These are phyloP conservation scores for Solanum sejunctum DNA, from an alignment of 257 asterid genomes.

Conservation along the genomic window DNA sequence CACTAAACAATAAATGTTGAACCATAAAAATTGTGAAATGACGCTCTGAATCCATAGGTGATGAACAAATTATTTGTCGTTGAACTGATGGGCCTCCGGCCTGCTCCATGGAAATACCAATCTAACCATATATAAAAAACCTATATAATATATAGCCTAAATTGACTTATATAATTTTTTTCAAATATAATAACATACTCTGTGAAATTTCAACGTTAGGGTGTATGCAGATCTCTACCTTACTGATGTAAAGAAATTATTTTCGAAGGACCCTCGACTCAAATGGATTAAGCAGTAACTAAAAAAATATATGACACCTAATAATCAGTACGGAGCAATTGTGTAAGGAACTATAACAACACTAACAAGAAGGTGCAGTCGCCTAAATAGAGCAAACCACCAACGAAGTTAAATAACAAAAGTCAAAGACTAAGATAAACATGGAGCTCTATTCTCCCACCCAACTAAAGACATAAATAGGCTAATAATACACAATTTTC, in stretches of 20 bases:
- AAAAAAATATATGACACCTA: too few species aligned
- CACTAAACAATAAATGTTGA: too few species aligned
- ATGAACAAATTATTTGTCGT: background rate
- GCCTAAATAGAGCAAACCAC: background rate
- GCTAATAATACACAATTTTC: background rate
- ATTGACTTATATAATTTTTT: too few species aligned
- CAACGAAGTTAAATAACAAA: background rate
- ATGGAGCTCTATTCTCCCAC: background rate
- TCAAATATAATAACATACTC: background rate
- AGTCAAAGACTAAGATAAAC: background rate
- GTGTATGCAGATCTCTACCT: background rate
- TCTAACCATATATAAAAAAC: background rate
- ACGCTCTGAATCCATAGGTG: constrained; percentile 39
- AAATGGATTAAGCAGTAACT: too few species aligned
- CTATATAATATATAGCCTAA: background rate
- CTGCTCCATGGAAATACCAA: background rate
- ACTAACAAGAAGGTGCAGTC: background rate
- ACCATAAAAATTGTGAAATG: constrained; percentile 18
- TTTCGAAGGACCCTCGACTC: too few species aligned
- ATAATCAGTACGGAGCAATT: too few species aligned
- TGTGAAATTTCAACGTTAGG: background rate
- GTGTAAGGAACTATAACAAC: background rate
- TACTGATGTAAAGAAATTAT: too few species aligned
- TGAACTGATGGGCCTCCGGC: background rate
- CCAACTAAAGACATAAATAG: background rate